Evolutionary conservation across 164 flowering plant species (phyloP).

Genomic region (Aristolochia contorta): DNA sequence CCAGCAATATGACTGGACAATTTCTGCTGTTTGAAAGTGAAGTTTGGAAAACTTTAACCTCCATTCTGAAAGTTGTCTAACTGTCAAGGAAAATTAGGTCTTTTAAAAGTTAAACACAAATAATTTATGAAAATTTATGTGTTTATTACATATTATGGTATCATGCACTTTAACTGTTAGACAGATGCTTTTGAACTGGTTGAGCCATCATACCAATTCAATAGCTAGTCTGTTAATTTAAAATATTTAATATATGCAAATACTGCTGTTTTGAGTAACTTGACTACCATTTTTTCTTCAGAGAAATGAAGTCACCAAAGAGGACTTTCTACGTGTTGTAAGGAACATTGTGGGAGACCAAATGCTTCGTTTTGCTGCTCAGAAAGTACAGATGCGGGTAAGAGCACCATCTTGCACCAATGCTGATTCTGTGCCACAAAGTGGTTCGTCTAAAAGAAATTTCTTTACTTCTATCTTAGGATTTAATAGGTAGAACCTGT

Average conservation of each 20-base stretch:
- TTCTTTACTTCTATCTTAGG: too few species aligned
- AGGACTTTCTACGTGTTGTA: slow-evolving; percentile 66
- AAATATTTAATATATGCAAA: background rate
- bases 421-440: too few species aligned
- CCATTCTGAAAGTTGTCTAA: too few species aligned
- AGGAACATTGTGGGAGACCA: slow-evolving; percentile 79
- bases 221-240: background rate
- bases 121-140: background rate
- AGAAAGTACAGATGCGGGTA: slow-evolving; percentile 54
- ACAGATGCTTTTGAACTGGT: too few species aligned
- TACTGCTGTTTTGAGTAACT: background rate
- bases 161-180: too few species aligned
- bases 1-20: too few species aligned
- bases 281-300: slow-evolving; percentile 11
- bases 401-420: slow-evolving; percentile 1
- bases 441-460: too few species aligned
- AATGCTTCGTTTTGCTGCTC: slow-evolving; percentile 72
- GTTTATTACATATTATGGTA: background rate
- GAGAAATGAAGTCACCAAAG: slow-evolving; percentile 78
- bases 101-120: background rate
- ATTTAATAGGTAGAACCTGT: too few species aligned
- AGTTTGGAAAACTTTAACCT: too few species aligned
- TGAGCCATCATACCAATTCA: background rate
- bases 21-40: too few species aligned
- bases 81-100: too few species aligned